Percentiles rank a stretch among this genome's conserved stretches.
Evolutionary conservation across 345 rosid genomes (phyloP).

Genomic region (Physaria fendleri): DNA sequence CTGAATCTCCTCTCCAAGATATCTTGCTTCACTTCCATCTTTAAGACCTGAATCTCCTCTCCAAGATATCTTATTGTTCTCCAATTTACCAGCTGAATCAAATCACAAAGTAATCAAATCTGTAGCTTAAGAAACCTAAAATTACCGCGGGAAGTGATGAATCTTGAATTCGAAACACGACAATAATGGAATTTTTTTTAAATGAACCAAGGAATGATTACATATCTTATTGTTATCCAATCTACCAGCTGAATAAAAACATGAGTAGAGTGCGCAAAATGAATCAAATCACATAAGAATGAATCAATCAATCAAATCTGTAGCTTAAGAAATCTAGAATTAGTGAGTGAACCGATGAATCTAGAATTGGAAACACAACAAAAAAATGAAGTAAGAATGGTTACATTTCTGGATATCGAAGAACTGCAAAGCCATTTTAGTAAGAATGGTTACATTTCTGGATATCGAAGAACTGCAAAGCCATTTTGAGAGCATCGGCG

Average conservation of each 20-base stretch:
- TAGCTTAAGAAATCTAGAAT: not conserved
- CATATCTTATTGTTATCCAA: conserved; percentile 51
- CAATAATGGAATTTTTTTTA: too few species aligned
- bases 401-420: conserved; percentile 88
- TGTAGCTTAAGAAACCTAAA: too few species aligned
- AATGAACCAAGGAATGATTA: too few species aligned
- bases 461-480: conserved; percentile 84
- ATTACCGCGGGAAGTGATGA: too few species aligned
- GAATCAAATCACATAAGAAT: not conserved
- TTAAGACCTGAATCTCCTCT: too few species aligned
- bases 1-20: conserved; percentile 95
- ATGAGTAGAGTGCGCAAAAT: not conserved
- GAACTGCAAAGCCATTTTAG: conserved; percentile 65
- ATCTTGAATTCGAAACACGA: too few species aligned
- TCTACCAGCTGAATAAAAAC: conserved; percentile 60
- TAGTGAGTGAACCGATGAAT: too few species aligned
- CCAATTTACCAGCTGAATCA: too few species aligned
- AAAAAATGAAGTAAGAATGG: not conserved
- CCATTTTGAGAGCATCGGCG: conserved; percentile 65
- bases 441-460: conserved; percentile 54
- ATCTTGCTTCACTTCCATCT: too few species aligned
- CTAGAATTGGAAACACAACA: not conserved
- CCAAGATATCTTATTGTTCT: too few species aligned
- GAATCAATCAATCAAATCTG: not conserved
- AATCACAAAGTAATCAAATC: too few species aligned